Evolutionary conservation across 352 stramenopile species (phyloP).

Genomic region (Phytophthora pluvialis): DNA sequence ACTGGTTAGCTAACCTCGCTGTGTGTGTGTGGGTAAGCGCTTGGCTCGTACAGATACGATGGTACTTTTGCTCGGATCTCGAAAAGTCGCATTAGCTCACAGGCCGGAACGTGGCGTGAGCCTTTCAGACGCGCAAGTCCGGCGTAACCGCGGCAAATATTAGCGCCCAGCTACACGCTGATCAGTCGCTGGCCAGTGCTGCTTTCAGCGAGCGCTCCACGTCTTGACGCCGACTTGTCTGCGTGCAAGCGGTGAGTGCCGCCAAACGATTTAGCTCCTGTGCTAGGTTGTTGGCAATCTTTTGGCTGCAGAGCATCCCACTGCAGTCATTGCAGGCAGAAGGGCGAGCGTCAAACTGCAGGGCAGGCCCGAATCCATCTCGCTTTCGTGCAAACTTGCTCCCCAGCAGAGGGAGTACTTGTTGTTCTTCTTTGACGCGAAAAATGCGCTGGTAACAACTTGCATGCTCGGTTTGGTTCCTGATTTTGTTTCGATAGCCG

Average conservation of each 20-base stretch:
- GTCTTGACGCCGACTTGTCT: slow-evolving; percentile 13
- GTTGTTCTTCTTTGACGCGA: slow-evolving; percentile 11
- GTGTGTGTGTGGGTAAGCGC: slow-evolving; percentile 16
- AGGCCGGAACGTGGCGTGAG: slow-evolving; percentile 23
- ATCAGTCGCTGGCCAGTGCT: slow-evolving; percentile 4
- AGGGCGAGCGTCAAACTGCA: neutral
- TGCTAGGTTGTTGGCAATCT: neutral
- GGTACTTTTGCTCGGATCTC: neutral
- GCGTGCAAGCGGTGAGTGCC: neutral
- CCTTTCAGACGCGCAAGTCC: slow-evolving; percentile 22
- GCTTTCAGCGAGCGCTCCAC: slow-evolving; percentile 5
- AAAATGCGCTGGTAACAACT: neutral
- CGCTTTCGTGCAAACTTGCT: neutral
- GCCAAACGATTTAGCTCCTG: neutral
- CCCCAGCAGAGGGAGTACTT: slow-evolving; percentile 6
- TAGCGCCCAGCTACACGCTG: slow-evolving; percentile 1
- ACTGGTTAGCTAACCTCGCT: slow-evolving; percentile 20
- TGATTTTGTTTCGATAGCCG: neutral
- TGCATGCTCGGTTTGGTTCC: neutral
- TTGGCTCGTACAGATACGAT: neutral
- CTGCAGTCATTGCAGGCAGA: slow-evolving; percentile 9
- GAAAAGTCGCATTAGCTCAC: slow-evolving; percentile 42
- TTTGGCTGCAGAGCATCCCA: slow-evolving; percentile 9
- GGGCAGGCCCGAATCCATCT: neutral
- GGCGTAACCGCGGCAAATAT: slow-evolving; percentile 28